Conservation (phyloP, 169 alveolate genomes). For the Miamiensis avidus region DNA sequence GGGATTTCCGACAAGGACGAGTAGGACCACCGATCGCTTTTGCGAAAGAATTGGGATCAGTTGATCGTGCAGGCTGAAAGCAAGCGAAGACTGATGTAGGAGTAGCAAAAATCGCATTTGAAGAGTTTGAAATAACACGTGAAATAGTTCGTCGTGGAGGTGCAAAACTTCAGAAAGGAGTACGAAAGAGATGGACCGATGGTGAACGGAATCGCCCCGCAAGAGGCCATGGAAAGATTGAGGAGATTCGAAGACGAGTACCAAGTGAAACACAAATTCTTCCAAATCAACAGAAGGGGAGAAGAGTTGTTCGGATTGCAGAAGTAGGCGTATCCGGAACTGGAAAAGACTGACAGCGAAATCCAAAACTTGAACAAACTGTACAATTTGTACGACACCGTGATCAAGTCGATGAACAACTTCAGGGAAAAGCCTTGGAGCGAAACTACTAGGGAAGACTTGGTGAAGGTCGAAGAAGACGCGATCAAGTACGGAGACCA, state of each 20-base stretch:
- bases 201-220: conserved; percentile 86
- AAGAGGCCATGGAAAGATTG: conserved; percentile 87
- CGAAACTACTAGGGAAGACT: conserved; percentile 86
- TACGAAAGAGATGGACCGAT: conserved; percentile 94
- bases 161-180: conserved; percentile 87
- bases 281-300: conserved; percentile 91
- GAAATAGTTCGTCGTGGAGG: conserved; percentile 86
- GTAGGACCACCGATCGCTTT: conserved; percentile 88
- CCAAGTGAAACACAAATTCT: conserved; percentile 83
- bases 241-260: conserved; percentile 86
- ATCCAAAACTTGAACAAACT: conserved; percentile 91
- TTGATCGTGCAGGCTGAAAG: conserved; percentile 86
- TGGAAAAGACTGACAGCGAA: conserved; percentile 93
- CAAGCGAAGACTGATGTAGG: conserved; percentile 83
- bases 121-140: conserved; percentile 87
- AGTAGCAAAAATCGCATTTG: conserved; percentile 83
- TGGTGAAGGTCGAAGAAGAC: conserved; percentile 87
- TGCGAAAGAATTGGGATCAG: conserved; percentile 89
- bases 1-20: conserved; percentile 88
- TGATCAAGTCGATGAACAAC: conserved; percentile 88
- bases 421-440: conserved; percentile 93
- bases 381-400: conserved; percentile 86
- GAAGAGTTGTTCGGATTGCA: conserved; percentile 94
- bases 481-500: conserved; percentile 82
- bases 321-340: conserved; percentile 92